Evolutionary conservation across 129 eudicot genomes (phyloP).

Genomic region (Chrysanthemum seticuspe): DNA sequence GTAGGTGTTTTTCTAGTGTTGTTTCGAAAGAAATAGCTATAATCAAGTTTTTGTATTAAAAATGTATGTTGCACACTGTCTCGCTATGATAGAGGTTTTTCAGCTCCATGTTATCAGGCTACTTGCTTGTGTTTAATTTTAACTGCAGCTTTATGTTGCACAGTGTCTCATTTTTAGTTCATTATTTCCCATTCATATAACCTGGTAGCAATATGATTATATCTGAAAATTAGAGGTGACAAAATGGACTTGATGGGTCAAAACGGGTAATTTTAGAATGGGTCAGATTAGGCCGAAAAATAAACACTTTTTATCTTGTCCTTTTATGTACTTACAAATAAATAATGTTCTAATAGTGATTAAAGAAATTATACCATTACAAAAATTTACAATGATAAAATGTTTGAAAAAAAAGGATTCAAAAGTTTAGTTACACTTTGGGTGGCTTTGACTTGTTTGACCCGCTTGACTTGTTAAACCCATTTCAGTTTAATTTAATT

Average conservation of each 20-base stretch:
- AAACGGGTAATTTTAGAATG: neutral
- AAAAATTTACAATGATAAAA: neutral
- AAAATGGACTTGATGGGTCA: neutral
- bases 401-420: no score
- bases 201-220: neutral
- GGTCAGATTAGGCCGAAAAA: neutral
- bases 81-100: neutral
- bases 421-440: no score
- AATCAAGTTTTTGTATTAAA: neutral
- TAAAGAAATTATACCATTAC: neutral
- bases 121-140: slow-evolving; percentile 14
- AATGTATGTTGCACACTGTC: slow-evolving; percentile 25
- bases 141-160: no score
- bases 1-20: neutral
- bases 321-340: neutral
- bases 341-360: neutral
- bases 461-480: neutral
- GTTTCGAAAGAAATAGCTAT: neutral
- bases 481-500: neutral
- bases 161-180: no score
- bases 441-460: neutral
- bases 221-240: neutral
- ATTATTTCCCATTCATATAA: neutral
- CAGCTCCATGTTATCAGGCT: neutral
- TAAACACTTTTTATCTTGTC: neutral